A percentile compares a stretch with the other conserved stretches of the same genome.
These are phyloP conservation scores for Fagus crenata DNA, from an alignment of 306 rosid genomes.

Conservation along the genomic window DNA sequence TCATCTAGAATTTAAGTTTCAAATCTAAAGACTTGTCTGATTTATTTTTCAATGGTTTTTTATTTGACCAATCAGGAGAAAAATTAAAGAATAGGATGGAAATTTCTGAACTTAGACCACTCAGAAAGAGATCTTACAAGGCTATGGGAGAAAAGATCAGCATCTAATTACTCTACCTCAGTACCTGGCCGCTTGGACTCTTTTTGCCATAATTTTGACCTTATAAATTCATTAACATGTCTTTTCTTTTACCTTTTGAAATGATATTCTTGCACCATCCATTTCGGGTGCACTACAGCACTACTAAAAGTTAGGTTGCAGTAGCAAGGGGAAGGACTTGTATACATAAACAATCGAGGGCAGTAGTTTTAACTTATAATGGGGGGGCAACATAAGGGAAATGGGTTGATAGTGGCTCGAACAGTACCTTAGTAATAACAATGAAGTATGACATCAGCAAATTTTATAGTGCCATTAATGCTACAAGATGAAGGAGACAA, in stretches of 20 bases:
- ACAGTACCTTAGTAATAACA: background rate
- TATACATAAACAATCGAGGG: background rate
- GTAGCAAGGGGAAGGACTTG: background rate
- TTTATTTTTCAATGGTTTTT: too few relatives aligned
- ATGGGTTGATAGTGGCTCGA: background rate
- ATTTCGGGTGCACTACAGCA: background rate
- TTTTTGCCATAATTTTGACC: background rate
- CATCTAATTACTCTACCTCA: background rate
- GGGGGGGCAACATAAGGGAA: too few relatives aligned
- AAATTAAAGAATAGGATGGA: background rate
- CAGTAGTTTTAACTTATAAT: background rate
- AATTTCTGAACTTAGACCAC: background rate
- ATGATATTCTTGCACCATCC: background rate
- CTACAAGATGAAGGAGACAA: too few relatives aligned
- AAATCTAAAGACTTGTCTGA: background rate
- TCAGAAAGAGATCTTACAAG: background rate
- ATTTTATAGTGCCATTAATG: too few relatives aligned
- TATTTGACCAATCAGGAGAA: too few relatives aligned
- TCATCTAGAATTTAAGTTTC: background rate
- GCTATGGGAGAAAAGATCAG: background rate
- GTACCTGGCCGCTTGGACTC: background rate
- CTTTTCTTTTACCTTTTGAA: background rate
- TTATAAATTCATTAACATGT: background rate
- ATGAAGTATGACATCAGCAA: background rate
- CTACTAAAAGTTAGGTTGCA: background rate